Conservation (phyloP, 306 rosid genomes). For the Oemleria cerasiformis region DNA sequence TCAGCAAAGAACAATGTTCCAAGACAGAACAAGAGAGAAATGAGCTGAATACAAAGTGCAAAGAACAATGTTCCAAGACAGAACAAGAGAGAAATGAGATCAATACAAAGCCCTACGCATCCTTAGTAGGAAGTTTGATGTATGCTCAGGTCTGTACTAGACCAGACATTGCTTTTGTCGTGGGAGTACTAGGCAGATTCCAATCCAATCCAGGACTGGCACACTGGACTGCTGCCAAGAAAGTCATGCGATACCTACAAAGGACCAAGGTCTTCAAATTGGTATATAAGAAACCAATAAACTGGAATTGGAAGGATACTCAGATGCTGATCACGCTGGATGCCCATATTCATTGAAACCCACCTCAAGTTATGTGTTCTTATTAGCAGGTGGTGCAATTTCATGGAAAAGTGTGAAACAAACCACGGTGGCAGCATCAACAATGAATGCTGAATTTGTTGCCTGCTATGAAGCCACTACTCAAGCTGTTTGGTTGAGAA, state of each 20-base stretch:
- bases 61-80: no score
- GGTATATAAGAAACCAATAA: no score
- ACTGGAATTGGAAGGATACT: not conserved
- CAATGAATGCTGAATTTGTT: not conserved
- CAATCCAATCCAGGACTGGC: not conserved
- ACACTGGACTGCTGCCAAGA: not conserved
- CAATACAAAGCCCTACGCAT: no score
- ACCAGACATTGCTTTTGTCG: not conserved
- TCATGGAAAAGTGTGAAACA: not conserved
- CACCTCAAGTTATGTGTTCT: no score
- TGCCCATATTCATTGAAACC: no score
- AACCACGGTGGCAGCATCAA: not conserved
- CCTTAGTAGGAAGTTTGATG: not conserved
- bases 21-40: no score
- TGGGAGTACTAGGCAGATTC: not conserved
- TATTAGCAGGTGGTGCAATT: no score
- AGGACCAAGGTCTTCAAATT: not conserved
- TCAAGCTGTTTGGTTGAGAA: no score
- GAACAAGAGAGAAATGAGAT: no score
- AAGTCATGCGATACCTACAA: not conserved
- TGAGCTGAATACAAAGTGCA: no score
- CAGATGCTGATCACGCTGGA: not conserved
- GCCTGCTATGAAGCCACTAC: not conserved
- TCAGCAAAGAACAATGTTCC: no score
- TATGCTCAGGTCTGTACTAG: not conserved